Evolutionary conservation across 176 grass and related monocot genomes (phyloP).

Genomic region (Oryza officinalis): DNA sequence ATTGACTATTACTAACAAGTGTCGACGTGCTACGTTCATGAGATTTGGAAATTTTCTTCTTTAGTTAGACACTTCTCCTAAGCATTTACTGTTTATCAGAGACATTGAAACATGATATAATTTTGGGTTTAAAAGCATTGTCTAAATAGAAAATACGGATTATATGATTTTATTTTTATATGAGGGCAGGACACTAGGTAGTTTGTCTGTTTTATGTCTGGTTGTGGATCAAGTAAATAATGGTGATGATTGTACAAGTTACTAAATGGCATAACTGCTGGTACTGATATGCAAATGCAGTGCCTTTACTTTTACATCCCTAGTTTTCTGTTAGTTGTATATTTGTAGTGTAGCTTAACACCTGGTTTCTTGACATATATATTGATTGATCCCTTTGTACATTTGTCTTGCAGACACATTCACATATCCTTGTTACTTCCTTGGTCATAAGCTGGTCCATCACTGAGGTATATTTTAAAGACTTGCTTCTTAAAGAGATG

Average conservation of each 20-base stretch:
- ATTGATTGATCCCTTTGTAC: not conserved
- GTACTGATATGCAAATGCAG: not conserved
- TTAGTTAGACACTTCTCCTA: not conserved
- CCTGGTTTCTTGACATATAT: not conserved
- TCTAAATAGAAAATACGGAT: not conserved
- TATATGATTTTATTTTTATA: not conserved
- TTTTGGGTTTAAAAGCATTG: not conserved
- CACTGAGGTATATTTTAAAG: conserved; percentile 63
- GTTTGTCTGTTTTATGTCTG: not conserved
- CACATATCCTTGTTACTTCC: conserved; percentile 72
- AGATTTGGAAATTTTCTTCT: not conserved
- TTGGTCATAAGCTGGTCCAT: conserved; percentile 97
- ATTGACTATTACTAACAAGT: not conserved
- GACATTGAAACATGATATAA: not conserved
- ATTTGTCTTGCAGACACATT: conserved; percentile 51
- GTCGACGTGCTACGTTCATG: not conserved
- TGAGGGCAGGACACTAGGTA: not conserved
- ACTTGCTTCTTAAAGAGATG: not conserved
- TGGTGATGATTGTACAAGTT: not conserved
- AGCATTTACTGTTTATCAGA: not conserved
- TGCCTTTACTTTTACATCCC: not conserved
- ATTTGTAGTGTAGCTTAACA: not conserved
- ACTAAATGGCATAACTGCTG: not conserved
- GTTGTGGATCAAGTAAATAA: not conserved
- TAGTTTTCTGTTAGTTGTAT: not conserved